Evolutionary conservation across 2,329 filamentous ascomycete genomes (phyloP).

Genomic region (Eutypella sp.): DNA sequence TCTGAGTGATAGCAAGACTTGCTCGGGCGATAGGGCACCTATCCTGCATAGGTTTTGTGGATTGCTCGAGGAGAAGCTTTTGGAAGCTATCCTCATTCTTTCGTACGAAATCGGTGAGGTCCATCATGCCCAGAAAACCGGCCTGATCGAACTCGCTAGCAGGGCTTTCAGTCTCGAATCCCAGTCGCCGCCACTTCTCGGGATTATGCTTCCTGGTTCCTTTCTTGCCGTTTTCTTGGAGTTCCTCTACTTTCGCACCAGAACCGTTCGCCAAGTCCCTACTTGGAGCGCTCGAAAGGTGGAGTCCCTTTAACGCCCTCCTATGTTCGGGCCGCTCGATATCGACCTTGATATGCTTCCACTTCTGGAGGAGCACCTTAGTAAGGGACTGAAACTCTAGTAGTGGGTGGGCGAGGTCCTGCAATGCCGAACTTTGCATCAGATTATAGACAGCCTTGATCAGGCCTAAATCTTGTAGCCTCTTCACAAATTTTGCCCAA

Average conservation of each 20-base stretch:
- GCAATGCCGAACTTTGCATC: constrained; percentile 90
- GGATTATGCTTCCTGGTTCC: constrained; percentile 72
- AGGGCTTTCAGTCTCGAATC: constrained; percentile 87
- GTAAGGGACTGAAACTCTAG: constrained; percentile 91
- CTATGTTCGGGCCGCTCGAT: constrained; percentile 84
- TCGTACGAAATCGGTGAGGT: constrained; percentile 86
- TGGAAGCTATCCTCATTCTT: constrained; percentile 91
- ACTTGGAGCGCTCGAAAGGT: constrained; percentile 71
- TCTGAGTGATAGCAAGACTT: constrained; percentile 79
- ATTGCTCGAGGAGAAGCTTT: constrained; percentile 86
- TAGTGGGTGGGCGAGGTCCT: constrained; percentile 83
- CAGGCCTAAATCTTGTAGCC: constrained; percentile 84
- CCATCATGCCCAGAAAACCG: constrained; percentile 95
- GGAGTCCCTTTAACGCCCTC: constrained; percentile 77
- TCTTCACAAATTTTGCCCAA: constrained; percentile 94
- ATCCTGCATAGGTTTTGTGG: constrained; percentile 62
- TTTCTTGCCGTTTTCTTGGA: constrained; percentile 43
- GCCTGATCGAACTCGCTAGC: constrained; percentile 78
- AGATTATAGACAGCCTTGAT: constrained; percentile 88
- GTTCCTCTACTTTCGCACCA: constrained; percentile 28
- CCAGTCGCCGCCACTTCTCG: constrained; percentile 87
- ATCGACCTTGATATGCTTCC: constrained; percentile 81
- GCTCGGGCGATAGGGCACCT: constrained; percentile 84
- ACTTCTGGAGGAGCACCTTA: constrained; percentile 81
- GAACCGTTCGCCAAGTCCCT: constrained; percentile 22